A percentile compares a stretch with the other conserved stretches of the same genome.
phyloP scores from a whole-genome alignment of 2,329 filamentous ascomycete genomes.

The Penicillium sp. region DNA sequence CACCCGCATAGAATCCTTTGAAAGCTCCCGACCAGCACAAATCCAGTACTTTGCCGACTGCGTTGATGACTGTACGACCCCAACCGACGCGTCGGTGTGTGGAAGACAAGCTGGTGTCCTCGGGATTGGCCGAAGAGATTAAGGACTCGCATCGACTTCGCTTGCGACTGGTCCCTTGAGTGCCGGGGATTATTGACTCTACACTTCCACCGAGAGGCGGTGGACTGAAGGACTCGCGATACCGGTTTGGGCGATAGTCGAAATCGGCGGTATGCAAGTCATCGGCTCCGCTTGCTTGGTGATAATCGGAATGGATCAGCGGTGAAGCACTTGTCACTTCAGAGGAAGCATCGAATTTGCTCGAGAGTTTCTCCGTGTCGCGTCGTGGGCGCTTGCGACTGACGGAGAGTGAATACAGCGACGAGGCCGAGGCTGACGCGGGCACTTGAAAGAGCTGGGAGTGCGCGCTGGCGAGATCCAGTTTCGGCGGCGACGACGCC shows the following conservation, averaged over 20 bases:
- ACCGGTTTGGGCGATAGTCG: conserved; percentile 42
- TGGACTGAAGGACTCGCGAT: conserved; percentile 28
- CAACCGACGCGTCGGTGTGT: conserved; percentile 28
- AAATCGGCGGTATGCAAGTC: conserved; percentile 28
- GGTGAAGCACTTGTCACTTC: conserved; percentile 29
- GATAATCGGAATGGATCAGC: conserved; percentile 37
- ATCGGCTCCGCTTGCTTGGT: conserved; percentile 28
- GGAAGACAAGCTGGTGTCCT: conserved; percentile 9
- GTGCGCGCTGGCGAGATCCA: conserved; percentile 35
- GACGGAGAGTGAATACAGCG: conserved; percentile 33
- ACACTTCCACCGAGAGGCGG: conserved; percentile 26
- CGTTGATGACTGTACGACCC: conserved; percentile 40
- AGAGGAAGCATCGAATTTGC: conserved; percentile 18
- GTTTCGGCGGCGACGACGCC: conserved; percentile 34
- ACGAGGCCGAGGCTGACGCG: conserved; percentile 33
- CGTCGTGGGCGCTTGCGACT: conserved; percentile 32
- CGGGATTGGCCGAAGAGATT: conserved; percentile 20
- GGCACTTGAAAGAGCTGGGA: conserved; percentile 37
- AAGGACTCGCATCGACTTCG: conserved; percentile 31
- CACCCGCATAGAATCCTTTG: conserved; percentile 79
- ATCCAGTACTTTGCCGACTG: conserved; percentile 66
- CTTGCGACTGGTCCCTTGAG: conserved; percentile 26
- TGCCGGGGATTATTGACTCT: conserved; percentile 20
- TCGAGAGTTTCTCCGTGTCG: conserved; percentile 22
- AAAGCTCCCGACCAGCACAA: conserved; percentile 71